These are phyloP conservation scores for Furcasterigmium furcatum DNA, from an alignment of 2,329 filamentous ascomycete genomes.

Conservation along the genomic window DNA sequence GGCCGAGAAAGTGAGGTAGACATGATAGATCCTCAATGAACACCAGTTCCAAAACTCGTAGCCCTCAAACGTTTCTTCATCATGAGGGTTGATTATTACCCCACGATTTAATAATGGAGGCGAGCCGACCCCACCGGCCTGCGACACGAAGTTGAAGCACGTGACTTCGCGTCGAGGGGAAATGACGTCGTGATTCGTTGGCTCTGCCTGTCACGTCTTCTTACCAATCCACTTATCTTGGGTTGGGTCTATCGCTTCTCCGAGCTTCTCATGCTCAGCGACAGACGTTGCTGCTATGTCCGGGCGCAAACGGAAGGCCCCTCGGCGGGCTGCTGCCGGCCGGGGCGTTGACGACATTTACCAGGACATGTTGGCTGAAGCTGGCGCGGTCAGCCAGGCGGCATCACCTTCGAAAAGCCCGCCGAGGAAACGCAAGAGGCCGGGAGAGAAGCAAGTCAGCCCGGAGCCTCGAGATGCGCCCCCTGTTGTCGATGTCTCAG, in stretches of 20 bases:
- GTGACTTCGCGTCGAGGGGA: slow-evolving; percentile 1
- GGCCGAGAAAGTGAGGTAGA: too few relatives aligned
- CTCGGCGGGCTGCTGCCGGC: slow-evolving; percentile 16
- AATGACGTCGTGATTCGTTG: slow-evolving; percentile 1
- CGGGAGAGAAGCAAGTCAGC: slow-evolving; percentile 14
- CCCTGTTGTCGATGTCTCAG: slow-evolving; percentile 19
- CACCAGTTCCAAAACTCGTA: too few relatives aligned
- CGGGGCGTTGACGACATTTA: slow-evolving; percentile 35
- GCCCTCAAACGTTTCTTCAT: too few relatives aligned
- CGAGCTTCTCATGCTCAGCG: too few relatives aligned
- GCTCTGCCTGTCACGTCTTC: slow-evolving; percentile 4
- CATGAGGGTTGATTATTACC: too few relatives aligned
- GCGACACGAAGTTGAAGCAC: neutral
- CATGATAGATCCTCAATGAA: too few relatives aligned
- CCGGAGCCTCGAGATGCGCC: slow-evolving; percentile 6
- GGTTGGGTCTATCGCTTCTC: too few relatives aligned
- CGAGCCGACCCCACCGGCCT: too few relatives aligned
- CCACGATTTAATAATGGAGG: too few relatives aligned
- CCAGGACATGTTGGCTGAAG: slow-evolving; percentile 45
- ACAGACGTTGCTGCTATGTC: slow-evolving; percentile 10
- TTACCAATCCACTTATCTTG: too few relatives aligned
- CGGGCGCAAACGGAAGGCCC: slow-evolving; percentile 17
- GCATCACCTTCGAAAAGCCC: slow-evolving; percentile 32
- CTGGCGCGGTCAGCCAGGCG: slow-evolving; percentile 25
- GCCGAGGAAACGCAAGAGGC: slow-evolving; percentile 34